Evolutionary conservation across 2,329 filamentous ascomycete genomes (phyloP), one percentile per base, ranked within the genome.

Genomic region (Nemania sp.): DNA sequence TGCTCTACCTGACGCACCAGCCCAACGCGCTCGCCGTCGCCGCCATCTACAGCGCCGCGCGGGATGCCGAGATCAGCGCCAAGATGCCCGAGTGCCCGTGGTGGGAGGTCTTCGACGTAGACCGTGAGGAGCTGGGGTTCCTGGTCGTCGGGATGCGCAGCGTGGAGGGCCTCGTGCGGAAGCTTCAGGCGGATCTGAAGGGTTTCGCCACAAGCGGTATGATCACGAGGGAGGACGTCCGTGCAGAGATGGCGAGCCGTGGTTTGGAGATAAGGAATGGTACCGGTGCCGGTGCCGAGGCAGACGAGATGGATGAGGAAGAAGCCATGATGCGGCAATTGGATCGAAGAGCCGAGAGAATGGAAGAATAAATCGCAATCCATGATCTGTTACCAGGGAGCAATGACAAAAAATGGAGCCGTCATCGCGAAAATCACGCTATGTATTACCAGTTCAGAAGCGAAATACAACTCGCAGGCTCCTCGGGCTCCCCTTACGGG

Each of bases 61-160:
- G 88, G 46, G 92, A 98, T 67, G 74, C 40, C 40, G 53, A 54
- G 17, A 45, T 85, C 1, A 87, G 84, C 0, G 85, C 90, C 12
- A 92, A 91, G 74, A 82, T 97, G 77, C 92, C 94, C 0, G 90
- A 90, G 65, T 86, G 85, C 49, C 88, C 91, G 65, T 99, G 95
- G 95, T 99, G 95, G 95, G 93, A 97, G 75, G 91, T 98, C 0
- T 98, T 98, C 74, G 95, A 99, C 75, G 91, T 95, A 7, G 93
- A 97, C 70, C 83, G 95, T 52, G 95, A 99, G 79, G 92, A 97
- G 73, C 81, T 99, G 37, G 95, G 95, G 0, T 98, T 98, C 68
- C 76, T 98, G 59, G 92, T 96, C 3, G 91, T 97, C 11, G 92
- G 84, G 0, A 85, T 97, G 83, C 81, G 87, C 63, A 97, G 93